These are phyloP conservation scores for Candida berthetii DNA, from an alignment of 805 yeast species.

Conservation along the genomic window DNA sequence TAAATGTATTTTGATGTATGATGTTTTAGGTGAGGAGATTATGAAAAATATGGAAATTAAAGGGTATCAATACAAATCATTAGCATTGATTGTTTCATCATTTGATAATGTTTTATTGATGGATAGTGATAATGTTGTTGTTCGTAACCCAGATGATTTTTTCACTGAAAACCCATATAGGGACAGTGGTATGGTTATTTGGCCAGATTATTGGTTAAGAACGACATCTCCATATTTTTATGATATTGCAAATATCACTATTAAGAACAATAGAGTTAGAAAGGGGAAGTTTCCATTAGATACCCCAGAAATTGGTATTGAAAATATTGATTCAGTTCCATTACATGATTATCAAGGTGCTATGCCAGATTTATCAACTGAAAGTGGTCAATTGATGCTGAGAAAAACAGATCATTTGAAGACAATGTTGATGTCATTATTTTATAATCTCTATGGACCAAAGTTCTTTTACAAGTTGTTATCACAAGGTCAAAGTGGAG, in stretches of 20 bases:
- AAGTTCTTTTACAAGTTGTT: conserved; percentile 57
- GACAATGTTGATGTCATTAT: conserved; percentile 52
- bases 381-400: conserved; percentile 61
- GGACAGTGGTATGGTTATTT: conserved; percentile 42
- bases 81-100: conserved; percentile 66
- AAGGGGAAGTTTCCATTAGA: conserved; percentile 21
- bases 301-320: conserved; percentile 16
- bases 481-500: conserved; percentile 69
- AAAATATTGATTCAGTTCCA: conserved; percentile 24
- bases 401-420: conserved; percentile 52
- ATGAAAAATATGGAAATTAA: conserved; percentile 41
- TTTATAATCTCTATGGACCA: conserved; percentile 64
- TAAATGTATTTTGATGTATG: conserved; percentile 58
- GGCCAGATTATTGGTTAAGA: conserved; percentile 88
- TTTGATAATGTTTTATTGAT: conserved; percentile 66
- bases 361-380: conserved; percentile 59
- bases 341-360: conserved; percentile 57
- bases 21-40: conserved; percentile 44
- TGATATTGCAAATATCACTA: conserved; percentile 50
- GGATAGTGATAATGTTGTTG: conserved; percentile 74
- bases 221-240: conserved; percentile 67
- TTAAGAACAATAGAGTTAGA: conserved; percentile 25
- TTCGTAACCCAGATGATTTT: conserved; percentile 48
- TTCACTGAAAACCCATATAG: conserved; percentile 48
- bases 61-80: conserved; percentile 63